Percentiles rank a stretch among this genome's conserved stretches.
These are phyloP conservation scores for Calonectria multiphialidica DNA, from an alignment of 2,329 filamentous ascomycete genomes.

Conservation along the genomic window DNA sequence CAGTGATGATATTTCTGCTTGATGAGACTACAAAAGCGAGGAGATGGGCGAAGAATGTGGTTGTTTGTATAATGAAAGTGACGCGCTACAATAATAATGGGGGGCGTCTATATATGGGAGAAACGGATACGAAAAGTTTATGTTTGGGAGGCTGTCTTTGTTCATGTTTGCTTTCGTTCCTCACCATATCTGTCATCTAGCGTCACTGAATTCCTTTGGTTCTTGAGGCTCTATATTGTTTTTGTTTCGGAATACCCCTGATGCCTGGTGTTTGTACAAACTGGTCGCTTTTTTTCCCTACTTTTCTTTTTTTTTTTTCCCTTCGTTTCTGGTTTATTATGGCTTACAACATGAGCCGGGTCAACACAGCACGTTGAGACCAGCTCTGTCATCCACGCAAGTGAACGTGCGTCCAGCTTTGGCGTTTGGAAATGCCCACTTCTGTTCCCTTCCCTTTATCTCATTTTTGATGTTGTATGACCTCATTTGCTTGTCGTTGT, in stretches of 20 bases:
- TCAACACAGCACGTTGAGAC: not conserved
- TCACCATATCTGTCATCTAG: not conserved
- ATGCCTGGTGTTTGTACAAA: not conserved
- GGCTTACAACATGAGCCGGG: not conserved
- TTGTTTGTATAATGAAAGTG: constrained; percentile 31
- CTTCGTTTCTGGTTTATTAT: too few relatives aligned
- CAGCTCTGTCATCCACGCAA: too few relatives aligned
- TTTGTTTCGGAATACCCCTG: constrained; percentile 4
- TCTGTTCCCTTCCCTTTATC: too few relatives aligned
- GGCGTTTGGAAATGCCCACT: too few relatives aligned
- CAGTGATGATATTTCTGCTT: not conserved
- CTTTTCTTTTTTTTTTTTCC: not conserved
- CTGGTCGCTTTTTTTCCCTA: not conserved
- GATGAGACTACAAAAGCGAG: not conserved
- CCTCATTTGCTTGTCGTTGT: not conserved
- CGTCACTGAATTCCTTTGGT: not conserved
- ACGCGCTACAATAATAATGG: constrained; percentile 15
- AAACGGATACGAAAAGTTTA: constrained; percentile 45
- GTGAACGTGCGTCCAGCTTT: too few relatives aligned
- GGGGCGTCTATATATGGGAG: constrained; percentile 47
- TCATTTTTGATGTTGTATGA: not conserved
- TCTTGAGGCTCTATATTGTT: constrained; percentile 3
- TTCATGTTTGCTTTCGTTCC: constrained; percentile 10
- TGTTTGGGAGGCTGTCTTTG: constrained; percentile 31
- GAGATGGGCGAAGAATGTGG: not conserved